Conservation (phyloP, 139 green algal genomes). For the Chlamydomonas schloesseri region DNA sequence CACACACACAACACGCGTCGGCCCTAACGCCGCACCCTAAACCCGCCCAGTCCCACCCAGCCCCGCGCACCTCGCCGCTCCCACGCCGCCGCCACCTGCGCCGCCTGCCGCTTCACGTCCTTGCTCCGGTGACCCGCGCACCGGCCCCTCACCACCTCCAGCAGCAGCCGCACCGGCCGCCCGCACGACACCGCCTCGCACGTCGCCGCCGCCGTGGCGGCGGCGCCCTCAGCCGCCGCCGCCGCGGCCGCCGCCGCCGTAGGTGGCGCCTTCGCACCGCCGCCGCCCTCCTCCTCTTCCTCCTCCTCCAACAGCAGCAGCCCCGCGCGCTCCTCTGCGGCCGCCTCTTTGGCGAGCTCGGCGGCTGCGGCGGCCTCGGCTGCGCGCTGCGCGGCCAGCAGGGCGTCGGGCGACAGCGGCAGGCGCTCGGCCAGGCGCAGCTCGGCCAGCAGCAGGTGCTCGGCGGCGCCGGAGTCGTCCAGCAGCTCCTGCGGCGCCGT, state of each 20-base stretch:
- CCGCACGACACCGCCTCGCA: neutral
- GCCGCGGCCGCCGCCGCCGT: neutral
- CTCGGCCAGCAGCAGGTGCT: slow-evolving; percentile 29
- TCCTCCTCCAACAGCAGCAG: no score
- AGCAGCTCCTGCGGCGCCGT: slow-evolving; percentile 9
- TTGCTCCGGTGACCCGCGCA: slow-evolving; percentile 18
- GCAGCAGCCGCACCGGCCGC: neutral
- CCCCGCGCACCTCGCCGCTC: slow-evolving; percentile 24
- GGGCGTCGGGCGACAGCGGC: slow-evolving; percentile 2
- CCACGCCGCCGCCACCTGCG: neutral
- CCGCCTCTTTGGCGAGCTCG: neutral
- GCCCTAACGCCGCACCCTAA: no score
- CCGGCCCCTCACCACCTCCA: neutral
- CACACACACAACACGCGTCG: no score
- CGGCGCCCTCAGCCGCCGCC: neutral
- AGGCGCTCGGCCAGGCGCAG: slow-evolving; percentile 24
- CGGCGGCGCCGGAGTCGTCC: neutral
- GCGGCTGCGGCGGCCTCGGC: neutral
- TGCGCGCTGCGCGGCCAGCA: neutral
- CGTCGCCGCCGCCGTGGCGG: no score
- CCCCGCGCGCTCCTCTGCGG: neutral
- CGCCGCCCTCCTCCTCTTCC: no score
- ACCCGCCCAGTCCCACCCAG: no score
- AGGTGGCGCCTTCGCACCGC: no score
- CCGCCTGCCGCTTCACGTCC: slow-evolving; percentile 18